A percentile compares a stretch with the other conserved stretches of the same genome.
Conservation (phyloP, 805 yeast genomes). For the Lachancea sp. region DNA sequence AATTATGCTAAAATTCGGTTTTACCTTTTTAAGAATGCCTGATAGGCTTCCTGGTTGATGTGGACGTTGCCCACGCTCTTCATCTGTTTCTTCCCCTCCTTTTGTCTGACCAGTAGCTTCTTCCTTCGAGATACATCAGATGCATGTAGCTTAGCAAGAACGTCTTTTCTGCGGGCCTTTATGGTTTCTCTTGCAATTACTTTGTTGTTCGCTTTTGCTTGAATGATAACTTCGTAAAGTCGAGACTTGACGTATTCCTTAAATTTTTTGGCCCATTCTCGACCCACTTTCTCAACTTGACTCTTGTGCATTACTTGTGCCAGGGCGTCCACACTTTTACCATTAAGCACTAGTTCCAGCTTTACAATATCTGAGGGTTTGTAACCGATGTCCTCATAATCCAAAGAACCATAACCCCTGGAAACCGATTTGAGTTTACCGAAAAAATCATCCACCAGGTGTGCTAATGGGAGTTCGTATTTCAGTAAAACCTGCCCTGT, state of each 20-base stretch:
- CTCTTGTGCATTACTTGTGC: constrained; percentile 84
- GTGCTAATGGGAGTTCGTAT: constrained; percentile 80
- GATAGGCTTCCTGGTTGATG: constrained; percentile 82
- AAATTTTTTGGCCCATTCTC: constrained; percentile 76
- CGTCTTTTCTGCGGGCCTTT: constrained; percentile 90
- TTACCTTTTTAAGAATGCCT: constrained; percentile 56
- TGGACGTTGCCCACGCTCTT: constrained; percentile 71
- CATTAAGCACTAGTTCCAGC: constrained; percentile 83
- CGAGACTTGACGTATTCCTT: constrained; percentile 75
- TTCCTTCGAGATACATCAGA: constrained; percentile 86
- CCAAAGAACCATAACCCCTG: constrained; percentile 88
- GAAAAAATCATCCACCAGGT: constrained; percentile 89
- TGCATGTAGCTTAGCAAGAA: constrained; percentile 88
- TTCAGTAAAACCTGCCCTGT: constrained; percentile 77
- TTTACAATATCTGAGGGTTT: constrained; percentile 73
- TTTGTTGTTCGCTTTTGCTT: constrained; percentile 75
- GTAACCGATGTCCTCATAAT: constrained; percentile 92
- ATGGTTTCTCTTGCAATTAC: constrained; percentile 89
- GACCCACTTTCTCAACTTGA: constrained; percentile 65
- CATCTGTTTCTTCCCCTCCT: constrained; percentile 87
- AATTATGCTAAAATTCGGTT: background rate
- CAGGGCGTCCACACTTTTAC: constrained; percentile 82
- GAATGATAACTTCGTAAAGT: constrained; percentile 86
- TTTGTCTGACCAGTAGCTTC: constrained; percentile 80
- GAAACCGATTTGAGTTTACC: constrained; percentile 88